Evolutionary conservation across 495 filamentous ascomycete genomes (phyloP).

Genomic region (Hypoxylon intermedium): DNA sequence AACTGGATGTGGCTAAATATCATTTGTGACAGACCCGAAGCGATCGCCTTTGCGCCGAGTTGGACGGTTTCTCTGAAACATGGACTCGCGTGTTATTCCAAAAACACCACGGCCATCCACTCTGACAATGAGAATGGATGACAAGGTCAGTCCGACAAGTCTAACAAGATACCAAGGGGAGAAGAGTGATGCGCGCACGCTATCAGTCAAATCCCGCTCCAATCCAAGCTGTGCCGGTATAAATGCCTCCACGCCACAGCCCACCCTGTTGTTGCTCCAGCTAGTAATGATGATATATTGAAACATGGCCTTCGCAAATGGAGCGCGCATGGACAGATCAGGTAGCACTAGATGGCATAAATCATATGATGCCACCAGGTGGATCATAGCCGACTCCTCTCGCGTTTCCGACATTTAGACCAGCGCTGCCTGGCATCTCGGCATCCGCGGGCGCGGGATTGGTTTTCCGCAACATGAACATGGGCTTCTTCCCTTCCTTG

Average conservation of each 20-base stretch:
- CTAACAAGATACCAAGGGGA: too few species aligned
- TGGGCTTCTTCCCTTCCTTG: constrained; percentile 94
- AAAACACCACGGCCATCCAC: too few species aligned
- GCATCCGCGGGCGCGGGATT: constrained; percentile 53
- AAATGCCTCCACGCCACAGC: constrained; percentile 12
- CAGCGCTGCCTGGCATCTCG: constrained; percentile 57
- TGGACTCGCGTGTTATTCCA: too few species aligned
- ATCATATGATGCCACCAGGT: constrained; percentile 63
- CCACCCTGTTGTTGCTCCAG: constrained; percentile 1
- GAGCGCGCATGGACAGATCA: not conserved
- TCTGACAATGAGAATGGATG: too few species aligned
- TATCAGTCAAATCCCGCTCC: constrained; percentile 30
- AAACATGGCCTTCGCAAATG: constrained; percentile 12
- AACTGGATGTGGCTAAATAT: constrained; percentile 5
- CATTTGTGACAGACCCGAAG: constrained; percentile 4
- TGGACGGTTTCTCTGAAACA: not conserved
- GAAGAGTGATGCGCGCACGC: constrained; percentile 12
- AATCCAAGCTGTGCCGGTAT: not conserved
- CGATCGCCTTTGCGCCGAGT: not conserved
- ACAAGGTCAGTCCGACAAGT: too few species aligned
- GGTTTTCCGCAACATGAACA: constrained; percentile 94
- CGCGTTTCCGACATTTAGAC: constrained; percentile 47
- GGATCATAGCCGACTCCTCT: constrained; percentile 56
- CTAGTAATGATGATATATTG: not conserved
- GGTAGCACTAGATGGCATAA: not conserved